Base-by-base conservation (phyloP, 768 basidiomycete species). In the Mycena belliarum region DNA sequence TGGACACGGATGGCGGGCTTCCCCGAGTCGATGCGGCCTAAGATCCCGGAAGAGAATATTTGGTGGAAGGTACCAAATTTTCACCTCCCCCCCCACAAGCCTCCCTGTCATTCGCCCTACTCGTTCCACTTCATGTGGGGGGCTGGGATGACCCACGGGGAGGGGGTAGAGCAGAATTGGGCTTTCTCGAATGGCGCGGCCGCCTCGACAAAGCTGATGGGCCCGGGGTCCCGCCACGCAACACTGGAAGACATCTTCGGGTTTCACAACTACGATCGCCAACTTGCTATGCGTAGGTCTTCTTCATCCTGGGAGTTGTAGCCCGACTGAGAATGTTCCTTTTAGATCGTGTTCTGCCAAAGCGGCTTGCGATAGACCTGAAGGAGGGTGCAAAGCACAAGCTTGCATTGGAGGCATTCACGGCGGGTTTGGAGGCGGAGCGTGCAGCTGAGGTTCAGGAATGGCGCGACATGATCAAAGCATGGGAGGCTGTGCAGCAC, bases 51-150 rank as follows among this genome's bases (percentile, higher is more conserved):
- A 8, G 16, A n/a, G 35, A 46, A 44, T 8, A 3, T 59, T 3
- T 38, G 50, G 33, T 52, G 32, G 32, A 49, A 44, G 21, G 45
- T 75, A 1, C 57, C 57, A 0, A 59, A 59, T 14, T 44, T 59
- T 23, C 57, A 59, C 23, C 40, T 59, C 8, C 41, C 40, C 3
- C 18, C 32, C n/a, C 57, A 59, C 49, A 52, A 38, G 18, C 4
- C 15, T 9, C 16, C 18, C 5, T 59, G 57, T 25, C 57, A 59
- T 14, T 24, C 41, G 5, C 51, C 51, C 3, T 55, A n/a, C 28
- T 55, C 55, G 1, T 57, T 55, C 20, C 54, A 55, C 25, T 55
- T 6, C 15, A 55, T 49, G 54, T 47, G 9, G 21, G 46, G 46
- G n/a, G n/a, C n/a, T n/a, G n/a, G n/a, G n/a, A n/a, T n/a, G n/a